Evolutionary conservation across 768 basidiomycete genomes (phyloP).

Genomic region (Boletus huronensis): DNA sequence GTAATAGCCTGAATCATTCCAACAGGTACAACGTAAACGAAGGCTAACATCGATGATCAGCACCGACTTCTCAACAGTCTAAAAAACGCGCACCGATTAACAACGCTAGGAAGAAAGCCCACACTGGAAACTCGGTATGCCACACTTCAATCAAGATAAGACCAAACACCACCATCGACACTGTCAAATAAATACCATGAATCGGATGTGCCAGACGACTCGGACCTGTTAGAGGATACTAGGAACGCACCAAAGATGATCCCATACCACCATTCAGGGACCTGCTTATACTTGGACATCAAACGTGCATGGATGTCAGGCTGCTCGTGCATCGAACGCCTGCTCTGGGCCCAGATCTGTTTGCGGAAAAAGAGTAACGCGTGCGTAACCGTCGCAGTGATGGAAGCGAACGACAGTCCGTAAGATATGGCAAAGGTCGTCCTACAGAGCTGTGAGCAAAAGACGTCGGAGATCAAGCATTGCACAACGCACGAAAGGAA

Average conservation of each 20-base stretch:
- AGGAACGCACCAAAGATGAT: constrained; percentile 26
- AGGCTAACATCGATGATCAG: no score
- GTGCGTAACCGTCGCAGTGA: constrained; percentile 73
- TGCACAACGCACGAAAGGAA: constrained; percentile 44
- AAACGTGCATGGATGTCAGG: constrained; percentile 68
- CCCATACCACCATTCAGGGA: constrained; percentile 61
- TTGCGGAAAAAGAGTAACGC: constrained; percentile 74
- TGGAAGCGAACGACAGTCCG: constrained; percentile 78
- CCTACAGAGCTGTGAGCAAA: constrained; percentile 8
- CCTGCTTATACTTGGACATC: constrained; percentile 53
- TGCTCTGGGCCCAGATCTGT: constrained; percentile 70
- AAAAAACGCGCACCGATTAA: constrained; percentile 24
- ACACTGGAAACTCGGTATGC: constrained; percentile 47
- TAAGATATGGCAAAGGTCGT: constrained; percentile 76
- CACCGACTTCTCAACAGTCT: not conserved
- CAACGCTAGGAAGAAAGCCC: constrained; percentile 41
- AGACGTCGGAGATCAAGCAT: not conserved
- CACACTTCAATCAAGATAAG: constrained; percentile 58
- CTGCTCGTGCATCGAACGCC: constrained; percentile 71
- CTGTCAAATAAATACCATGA: constrained; percentile 12
- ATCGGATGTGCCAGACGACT: not conserved
- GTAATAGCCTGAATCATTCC: constrained; percentile 77
- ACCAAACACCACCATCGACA: constrained; percentile 54
- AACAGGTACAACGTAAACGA: constrained; percentile 71
- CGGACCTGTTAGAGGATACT: not conserved